Percentiles rank a stretch among this genome's conserved stretches.
Conservation (phyloP, 495 filamentous ascomycete species). For the Penicillium bovifimosum region DNA sequence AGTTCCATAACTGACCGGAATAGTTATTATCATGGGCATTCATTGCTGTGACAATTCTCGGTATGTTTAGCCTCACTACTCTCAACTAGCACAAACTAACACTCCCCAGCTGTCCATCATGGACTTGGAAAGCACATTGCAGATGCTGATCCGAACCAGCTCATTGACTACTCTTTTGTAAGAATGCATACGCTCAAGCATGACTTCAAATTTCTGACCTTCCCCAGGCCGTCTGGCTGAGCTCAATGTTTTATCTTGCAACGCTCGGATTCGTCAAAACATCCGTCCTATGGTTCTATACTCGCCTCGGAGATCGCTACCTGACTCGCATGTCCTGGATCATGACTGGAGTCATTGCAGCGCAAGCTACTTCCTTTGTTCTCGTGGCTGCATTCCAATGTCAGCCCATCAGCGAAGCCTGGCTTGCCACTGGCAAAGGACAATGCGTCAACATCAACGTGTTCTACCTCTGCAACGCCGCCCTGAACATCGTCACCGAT, state of each 20-base stretch:
- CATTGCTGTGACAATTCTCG: constrained; percentile 28
- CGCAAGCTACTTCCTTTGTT: constrained; percentile 32
- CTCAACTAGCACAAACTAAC: constrained; percentile 4
- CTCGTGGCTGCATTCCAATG: constrained; percentile 38
- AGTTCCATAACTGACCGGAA: constrained; percentile 15
- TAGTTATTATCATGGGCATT: constrained; percentile 36
- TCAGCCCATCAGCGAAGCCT: constrained; percentile 29
- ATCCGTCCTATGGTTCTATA: constrained; percentile 38
- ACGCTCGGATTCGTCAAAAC: constrained; percentile 38
- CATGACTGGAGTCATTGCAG: constrained; percentile 29
- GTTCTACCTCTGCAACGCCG: constrained; percentile 41
- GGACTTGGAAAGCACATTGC: constrained; percentile 30
- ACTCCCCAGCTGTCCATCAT: constrained; percentile 25
- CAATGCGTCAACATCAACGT: constrained; percentile 43
- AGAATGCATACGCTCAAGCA: background rate
- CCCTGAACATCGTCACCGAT: constrained; percentile 50
- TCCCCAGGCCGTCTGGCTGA: constrained; percentile 33
- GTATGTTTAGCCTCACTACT: constrained; percentile 14
- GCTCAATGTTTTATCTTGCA: constrained; percentile 39
- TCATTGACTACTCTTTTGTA: constrained; percentile 32
- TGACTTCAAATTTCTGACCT: background rate
- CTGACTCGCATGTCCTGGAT: constrained; percentile 28
- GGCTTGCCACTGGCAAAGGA: constrained; percentile 24
- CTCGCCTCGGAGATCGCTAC: constrained; percentile 30
- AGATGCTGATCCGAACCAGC: constrained; percentile 15